These are phyloP conservation scores for Aristolochia fimbriata DNA, from an alignment of 164 flowering plant genomes.

Conservation along the genomic window DNA sequence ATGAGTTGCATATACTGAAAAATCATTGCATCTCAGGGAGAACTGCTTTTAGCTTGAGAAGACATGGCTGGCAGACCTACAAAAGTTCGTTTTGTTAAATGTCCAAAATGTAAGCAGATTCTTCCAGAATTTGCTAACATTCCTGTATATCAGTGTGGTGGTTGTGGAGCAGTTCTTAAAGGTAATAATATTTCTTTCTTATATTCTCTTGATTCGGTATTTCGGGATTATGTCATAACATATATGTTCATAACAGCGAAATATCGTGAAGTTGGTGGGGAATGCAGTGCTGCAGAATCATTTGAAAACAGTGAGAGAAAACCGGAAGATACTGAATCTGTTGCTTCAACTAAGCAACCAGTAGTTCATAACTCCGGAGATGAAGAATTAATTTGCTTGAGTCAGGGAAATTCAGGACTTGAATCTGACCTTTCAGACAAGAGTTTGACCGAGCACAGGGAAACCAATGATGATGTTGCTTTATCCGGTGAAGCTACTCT, in stretches of 20 bases:
- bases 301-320: too few species aligned
- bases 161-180: conserved; percentile 52
- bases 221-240: neutral
- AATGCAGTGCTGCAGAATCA: conserved; percentile 3
- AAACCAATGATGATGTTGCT: too few species aligned
- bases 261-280: conserved; percentile 10
- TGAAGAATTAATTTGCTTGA: too few species aligned
- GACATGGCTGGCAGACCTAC: conserved; percentile 23
- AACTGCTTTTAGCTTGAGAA: conserved; percentile 5
- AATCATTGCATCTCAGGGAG: too few species aligned
- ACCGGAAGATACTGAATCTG: too few species aligned
- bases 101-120: conserved; percentile 56
- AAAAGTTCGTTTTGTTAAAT: conserved; percentile 50
- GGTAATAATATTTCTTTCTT: conserved; percentile 26
- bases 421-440: too few species aligned
- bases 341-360: too few species aligned
- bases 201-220: neutral
- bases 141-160: conserved; percentile 69
- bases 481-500: too few species aligned
- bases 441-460: too few species aligned
- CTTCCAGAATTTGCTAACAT: conserved; percentile 46
- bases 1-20: too few species aligned
- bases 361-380: too few species aligned
- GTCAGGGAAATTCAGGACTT: too few species aligned
- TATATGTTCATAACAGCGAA: conserved; percentile 30